These are phyloP conservation scores for Cajanus cajan DNA, from an alignment of 306 rosid species.

Conservation along the genomic window DNA sequence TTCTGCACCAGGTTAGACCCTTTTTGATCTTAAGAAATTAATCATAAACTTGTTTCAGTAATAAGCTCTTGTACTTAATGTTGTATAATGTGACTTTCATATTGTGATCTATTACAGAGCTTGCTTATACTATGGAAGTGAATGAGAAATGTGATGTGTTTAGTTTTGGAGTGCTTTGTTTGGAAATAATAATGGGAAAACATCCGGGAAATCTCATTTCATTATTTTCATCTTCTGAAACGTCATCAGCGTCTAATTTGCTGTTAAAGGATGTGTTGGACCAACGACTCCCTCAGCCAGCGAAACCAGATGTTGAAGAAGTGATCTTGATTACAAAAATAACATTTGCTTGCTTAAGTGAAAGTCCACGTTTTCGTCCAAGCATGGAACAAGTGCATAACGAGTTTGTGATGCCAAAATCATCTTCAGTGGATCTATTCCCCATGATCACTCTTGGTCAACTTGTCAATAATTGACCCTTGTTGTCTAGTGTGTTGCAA, in stretches of 20 bases:
- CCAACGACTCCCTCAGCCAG: neutral
- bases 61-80: neutral
- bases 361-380: neutral
- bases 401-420: conserved; percentile 1
- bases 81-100: neutral
- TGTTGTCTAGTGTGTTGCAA: neutral
- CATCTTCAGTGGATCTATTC: neutral
- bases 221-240: neutral
- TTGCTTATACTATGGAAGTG: neutral
- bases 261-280: neutral
- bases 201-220: conserved; percentile 1
- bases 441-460: neutral
- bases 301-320: neutral
- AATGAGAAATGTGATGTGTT: conserved; percentile 12
- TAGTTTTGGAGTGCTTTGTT: conserved; percentile 3
- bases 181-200: conserved; percentile 9
- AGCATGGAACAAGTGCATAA: conserved; percentile 4
- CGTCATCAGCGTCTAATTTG: neutral
- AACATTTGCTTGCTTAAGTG: neutral
- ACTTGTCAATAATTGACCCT: neutral
- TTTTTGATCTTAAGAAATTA: neutral
- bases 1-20: conserved; percentile 11
- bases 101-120: neutral
- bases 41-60: neutral
- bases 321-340: neutral